These are phyloP conservation scores for Mortierella alpina DNA, from an alignment of 192 early-diverging fungal species.

Conservation along the genomic window DNA sequence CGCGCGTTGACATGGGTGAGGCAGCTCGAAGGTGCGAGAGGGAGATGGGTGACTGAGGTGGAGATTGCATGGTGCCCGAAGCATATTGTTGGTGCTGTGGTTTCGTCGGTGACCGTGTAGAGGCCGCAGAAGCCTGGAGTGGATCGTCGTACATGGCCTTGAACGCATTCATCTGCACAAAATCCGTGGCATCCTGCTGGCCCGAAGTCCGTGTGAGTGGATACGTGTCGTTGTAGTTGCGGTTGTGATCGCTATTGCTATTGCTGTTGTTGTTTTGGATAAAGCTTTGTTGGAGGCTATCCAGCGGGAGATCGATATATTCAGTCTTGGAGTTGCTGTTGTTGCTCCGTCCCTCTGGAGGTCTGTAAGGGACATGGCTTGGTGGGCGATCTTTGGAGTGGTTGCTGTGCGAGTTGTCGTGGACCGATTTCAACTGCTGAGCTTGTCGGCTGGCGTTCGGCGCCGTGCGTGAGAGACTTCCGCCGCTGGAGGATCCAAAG, in stretches of 20 bases:
- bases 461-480: constrained; percentile 6
- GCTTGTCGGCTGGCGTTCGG: background rate
- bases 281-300: too few relatives aligned
- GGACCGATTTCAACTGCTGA: background rate
- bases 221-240: constrained; percentile 15
- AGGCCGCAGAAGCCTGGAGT: too few relatives aligned
- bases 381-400: constrained; percentile 5
- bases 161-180: constrained; percentile 14
- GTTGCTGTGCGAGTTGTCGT: background rate
- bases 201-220: constrained; percentile 9
- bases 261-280: background rate
- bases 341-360: background rate
- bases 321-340: background rate
- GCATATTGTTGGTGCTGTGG: background rate
- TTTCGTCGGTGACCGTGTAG: background rate
- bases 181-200: constrained; percentile 6
- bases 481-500: constrained; percentile 20
- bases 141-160: constrained; percentile 23
- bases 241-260: background rate
- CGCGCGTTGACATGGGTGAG: background rate
- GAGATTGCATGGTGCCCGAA: background rate
- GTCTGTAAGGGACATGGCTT: constrained; percentile 26
- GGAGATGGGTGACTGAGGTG: background rate
- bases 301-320: background rate
- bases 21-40: background rate